Base-by-base conservation (phyloP, 2,329 filamentous ascomycete genomes). In the Xylariaceae sp. region DNA sequence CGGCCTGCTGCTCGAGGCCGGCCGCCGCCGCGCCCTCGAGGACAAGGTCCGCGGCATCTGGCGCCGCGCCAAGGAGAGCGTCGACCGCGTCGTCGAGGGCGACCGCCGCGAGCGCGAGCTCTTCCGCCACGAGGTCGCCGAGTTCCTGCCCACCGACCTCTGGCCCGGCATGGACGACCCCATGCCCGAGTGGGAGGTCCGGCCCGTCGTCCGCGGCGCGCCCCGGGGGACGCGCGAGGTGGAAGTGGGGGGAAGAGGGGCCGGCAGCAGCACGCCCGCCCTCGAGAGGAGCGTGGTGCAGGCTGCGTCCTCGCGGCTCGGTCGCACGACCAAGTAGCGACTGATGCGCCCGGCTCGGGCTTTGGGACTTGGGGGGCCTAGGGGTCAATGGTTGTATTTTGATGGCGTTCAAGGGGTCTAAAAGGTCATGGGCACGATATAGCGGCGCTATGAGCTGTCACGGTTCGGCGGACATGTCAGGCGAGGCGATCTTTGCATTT, bases 131-230 rank as follows among this genome's bases (percentile, higher is more conserved):
- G 83, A 94, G 27, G 80, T 92, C 10, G 89, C 88, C 6, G 86
- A 93, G 43, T 94, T 79, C 53, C 61, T 98, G 9, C 92, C 92
- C 0, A 80, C 81, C 0, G 88, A 95, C 55, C 75, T 95, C 15
- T 95, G 88, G 87, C 80, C 79, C 0, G 83, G 81, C 1, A 73
- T 92, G 57, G 74, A 72, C 42, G 70, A 64, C n/a, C 70, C 67
- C 17, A 73, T 73, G 45, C 66, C 59, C 38, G 66, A 59, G 35
- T 75, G 68, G 65, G 64, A 67, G 23, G 59, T 76, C 3, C 55
- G 67, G 2, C 58, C 61, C 1, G 52, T 65, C 1, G 49, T 53
- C 5, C 58, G 58, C 12, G 46, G 50, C 13, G 47, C 44, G 15
- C 31, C 36, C 2, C 31, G 44, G 14, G 8, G 53, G 46, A 7